Percentiles rank a stretch among this genome's conserved stretches.
phyloP scores from a whole-genome alignment of 116 monocot genomes.

The Trichopus zeylanicus region DNA sequence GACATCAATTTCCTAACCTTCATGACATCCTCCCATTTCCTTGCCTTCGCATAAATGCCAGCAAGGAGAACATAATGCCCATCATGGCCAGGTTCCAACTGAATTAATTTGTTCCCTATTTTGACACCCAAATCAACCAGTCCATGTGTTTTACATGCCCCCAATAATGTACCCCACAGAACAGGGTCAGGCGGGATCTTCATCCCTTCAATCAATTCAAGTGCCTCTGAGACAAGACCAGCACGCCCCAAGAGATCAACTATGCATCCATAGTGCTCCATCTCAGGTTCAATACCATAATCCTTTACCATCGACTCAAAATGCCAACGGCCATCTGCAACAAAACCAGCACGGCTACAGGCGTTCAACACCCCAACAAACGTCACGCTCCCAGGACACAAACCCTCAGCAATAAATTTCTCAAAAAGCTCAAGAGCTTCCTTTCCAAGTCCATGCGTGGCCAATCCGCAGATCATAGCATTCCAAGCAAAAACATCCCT shows the following conservation, averaged over 20 bases:
- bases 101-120: conserved; percentile 59
- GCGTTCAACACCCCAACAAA: conserved; percentile 76
- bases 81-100: conserved; percentile 54
- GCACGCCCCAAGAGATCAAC: conserved; percentile 76
- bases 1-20: conserved; percentile 50
- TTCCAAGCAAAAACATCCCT: conserved; percentile 72
- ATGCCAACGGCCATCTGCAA: conserved; percentile 39
- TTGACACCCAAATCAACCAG: conserved; percentile 41
- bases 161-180: conserved; percentile 68
- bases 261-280: conserved; percentile 91
- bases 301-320: conserved; percentile 44
- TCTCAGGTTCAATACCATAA: conserved; percentile 57
- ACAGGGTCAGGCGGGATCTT: conserved; percentile 45
- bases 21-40: conserved; percentile 62
- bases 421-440: conserved; percentile 53
- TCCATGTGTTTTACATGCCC: conserved; percentile 67
- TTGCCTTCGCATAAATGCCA: conserved; percentile 54
- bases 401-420: conserved; percentile 27
- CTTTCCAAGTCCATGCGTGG: conserved; percentile 48
- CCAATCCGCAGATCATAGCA: conserved; percentile 66
- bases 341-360: conserved; percentile 72
- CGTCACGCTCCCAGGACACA: conserved; percentile 44
- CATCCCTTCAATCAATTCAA: conserved; percentile 59
- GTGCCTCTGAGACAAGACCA: conserved; percentile 57
- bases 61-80: conserved; percentile 77